A percentile compares a stretch with the other conserved stretches of the same genome.
Conservation (phyloP, 1,284 basidiomycete species). For the Anthracocystis panici-leucophaei region DNA sequence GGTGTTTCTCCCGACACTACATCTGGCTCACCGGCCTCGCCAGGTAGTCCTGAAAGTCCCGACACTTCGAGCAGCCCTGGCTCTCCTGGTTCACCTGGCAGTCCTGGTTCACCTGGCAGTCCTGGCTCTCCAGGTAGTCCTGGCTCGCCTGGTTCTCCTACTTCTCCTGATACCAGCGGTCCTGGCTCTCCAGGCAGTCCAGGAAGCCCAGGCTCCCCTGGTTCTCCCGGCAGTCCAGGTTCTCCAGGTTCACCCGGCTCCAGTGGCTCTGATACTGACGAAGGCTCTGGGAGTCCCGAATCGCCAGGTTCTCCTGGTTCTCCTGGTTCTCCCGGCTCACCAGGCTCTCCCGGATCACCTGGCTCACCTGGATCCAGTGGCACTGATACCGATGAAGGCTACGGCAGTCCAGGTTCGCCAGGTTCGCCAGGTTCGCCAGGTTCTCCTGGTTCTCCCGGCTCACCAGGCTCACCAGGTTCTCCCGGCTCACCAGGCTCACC, state of each 20-base stretch:
- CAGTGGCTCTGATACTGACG: too few species aligned
- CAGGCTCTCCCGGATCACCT: background rate
- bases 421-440: background rate
- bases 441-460: conserved; percentile 1
- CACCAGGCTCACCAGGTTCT: background rate
- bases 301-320: background rate
- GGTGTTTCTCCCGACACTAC: too few species aligned
- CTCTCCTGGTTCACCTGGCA: background rate
- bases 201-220: background rate
- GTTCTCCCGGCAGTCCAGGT: conserved; percentile 7
- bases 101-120: conserved; percentile 3
- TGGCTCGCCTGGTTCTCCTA: background rate
- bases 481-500: background rate
- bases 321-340: background rate
- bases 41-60: background rate
- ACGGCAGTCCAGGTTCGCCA: too few species aligned
- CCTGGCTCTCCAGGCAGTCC: background rate
- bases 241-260: background rate
- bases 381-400: too few species aligned
- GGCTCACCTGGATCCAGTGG: background rate
- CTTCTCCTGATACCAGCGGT: background rate
- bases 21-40: background rate
- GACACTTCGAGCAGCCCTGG: background rate
- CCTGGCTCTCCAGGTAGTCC: background rate
- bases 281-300: too few species aligned